Conservation (phyloP, 345 rosid species). For the Eucalyptus marginata region DNA sequence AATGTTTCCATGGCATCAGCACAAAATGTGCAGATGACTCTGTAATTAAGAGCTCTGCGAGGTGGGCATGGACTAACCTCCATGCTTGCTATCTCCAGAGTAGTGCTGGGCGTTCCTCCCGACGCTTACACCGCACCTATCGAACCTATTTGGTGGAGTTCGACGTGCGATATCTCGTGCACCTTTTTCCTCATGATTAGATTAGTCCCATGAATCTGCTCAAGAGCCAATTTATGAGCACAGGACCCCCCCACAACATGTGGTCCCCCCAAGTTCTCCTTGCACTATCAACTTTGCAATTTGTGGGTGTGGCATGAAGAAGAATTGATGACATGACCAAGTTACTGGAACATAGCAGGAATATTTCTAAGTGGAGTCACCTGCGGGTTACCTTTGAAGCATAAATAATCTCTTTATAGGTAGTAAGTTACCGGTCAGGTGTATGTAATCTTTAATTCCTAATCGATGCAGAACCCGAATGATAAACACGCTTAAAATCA, state of each 20-base stretch:
- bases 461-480: neutral
- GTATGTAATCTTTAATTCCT: neutral
- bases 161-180: neutral
- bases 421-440: neutral
- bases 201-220: neutral
- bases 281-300: neutral
- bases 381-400: neutral
- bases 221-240: neutral
- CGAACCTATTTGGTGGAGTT: neutral
- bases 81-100: neutral
- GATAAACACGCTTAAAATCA: neutral
- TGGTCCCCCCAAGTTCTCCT: neutral
- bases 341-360: neutral
- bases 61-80: neutral
- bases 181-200: neutral
- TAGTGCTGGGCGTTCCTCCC: neutral
- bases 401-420: neutral
- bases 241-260: neutral
- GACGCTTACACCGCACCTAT: neutral
- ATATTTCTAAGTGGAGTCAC: neutral
- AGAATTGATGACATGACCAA: neutral
- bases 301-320: neutral
- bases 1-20: neutral
- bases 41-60: neutral
- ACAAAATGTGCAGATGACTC: neutral